A percentile compares a stretch with the other conserved stretches of the same genome.
These are phyloP conservation scores for Poa pratensis DNA, from an alignment of 176 grass and related monocot genomes.

Conservation along the genomic window DNA sequence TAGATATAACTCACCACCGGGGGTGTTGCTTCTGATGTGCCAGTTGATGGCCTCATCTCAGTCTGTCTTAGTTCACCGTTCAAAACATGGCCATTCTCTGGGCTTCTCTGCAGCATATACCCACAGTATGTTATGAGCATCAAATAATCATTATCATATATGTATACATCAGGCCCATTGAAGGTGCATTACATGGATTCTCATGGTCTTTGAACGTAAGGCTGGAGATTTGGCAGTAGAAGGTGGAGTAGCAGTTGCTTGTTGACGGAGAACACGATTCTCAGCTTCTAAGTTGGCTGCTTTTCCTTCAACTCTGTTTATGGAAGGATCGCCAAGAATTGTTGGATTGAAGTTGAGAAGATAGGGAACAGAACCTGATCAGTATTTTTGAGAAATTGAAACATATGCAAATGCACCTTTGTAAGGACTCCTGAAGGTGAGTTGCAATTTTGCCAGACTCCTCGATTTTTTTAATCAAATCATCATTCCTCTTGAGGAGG, in stretches of 20 bases:
- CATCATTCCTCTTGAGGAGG: slow-evolving; percentile 63
- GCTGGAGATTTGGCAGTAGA: slow-evolving; percentile 58
- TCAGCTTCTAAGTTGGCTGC: slow-evolving; percentile 73
- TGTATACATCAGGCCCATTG: slow-evolving; percentile 21
- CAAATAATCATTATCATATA: slow-evolving; percentile 31
- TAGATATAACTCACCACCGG: slow-evolving; percentile 48
- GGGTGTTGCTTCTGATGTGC: slow-evolving; percentile 49
- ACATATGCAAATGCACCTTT: slow-evolving; percentile 50
- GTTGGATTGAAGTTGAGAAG: slow-evolving; percentile 34
- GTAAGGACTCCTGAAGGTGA: slow-evolving; percentile 68
- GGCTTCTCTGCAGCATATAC: slow-evolving; percentile 61
- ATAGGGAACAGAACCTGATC: slow-evolving; percentile 15
- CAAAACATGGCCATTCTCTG: slow-evolving; percentile 72
- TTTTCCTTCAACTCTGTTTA: slow-evolving; percentile 71
- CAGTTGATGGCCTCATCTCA: slow-evolving; percentile 50
- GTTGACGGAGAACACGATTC: slow-evolving; percentile 75
- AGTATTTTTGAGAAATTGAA: slow-evolving; percentile 30
- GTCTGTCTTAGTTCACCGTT: slow-evolving; percentile 65
- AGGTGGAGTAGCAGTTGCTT: slow-evolving; percentile 63
- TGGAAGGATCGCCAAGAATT: slow-evolving; percentile 35
- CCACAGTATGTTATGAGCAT: slow-evolving; percentile 36
- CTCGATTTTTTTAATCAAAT: slow-evolving; percentile 68
- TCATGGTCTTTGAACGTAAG: slow-evolving; percentile 59
- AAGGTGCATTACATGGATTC: slow-evolving; percentile 55
- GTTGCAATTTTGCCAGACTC: slow-evolving; percentile 52